phyloP scores from a whole-genome alignment of 306 rosid species.

The Sechiopsis laciniata region DNA sequence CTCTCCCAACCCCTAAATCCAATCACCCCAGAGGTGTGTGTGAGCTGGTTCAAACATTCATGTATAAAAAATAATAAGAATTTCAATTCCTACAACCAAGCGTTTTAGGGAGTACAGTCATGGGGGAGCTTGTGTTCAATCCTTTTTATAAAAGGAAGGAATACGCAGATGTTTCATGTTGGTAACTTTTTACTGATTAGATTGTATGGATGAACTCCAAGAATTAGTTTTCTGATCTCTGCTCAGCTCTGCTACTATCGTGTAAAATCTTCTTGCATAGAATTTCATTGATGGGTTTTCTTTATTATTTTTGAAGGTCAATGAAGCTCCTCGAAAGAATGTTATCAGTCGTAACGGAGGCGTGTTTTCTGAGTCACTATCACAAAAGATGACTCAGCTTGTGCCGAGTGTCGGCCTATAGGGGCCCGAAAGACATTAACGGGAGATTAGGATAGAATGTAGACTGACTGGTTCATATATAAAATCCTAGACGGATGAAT shows the following conservation, averaged over 20 bases:
- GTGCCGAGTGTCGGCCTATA: conserved; percentile 16
- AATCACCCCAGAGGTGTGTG: no score
- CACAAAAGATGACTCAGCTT: conserved; percentile 1
- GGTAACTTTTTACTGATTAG: not conserved
- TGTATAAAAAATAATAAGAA: no score
- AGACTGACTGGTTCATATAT: not conserved
- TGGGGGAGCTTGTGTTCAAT: not conserved
- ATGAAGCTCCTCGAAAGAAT: conserved; percentile 7
- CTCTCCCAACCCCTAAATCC: no score
- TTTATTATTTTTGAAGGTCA: not conserved
- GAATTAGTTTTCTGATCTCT: no score
- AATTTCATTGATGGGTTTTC: not conserved
- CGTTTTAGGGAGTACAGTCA: not conserved
- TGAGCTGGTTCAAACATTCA: no score
- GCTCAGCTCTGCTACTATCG: no score
- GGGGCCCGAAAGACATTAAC: conserved; percentile 10
- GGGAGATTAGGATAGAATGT: conserved; percentile 19
- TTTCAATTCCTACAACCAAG: not conserved
- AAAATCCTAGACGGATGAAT: conserved; percentile 14
- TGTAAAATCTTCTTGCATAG: no score
- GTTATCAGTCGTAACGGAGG: not conserved
- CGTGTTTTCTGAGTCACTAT: conserved; percentile 16
- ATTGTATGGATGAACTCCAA: no score
- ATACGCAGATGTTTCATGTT: not conserved
- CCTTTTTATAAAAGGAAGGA: no score